phyloP scores from a whole-genome alignment of 2,329 filamentous ascomycete genomes.

The Xylariaceae sp. region DNA sequence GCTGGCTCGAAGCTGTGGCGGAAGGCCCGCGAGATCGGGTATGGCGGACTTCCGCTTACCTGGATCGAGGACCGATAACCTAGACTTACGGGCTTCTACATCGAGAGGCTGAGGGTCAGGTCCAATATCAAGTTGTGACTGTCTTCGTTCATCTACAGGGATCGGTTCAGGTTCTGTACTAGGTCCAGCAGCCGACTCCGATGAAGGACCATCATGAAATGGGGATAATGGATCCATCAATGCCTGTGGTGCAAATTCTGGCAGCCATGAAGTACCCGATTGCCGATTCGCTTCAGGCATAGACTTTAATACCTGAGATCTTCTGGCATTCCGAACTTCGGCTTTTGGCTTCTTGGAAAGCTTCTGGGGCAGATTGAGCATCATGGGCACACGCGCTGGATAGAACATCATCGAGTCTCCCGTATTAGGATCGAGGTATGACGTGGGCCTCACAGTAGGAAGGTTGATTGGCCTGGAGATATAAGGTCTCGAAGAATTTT shows the following conservation, averaged over 20 bases:
- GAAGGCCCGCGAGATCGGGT: constrained; percentile 52
- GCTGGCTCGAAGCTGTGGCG: constrained; percentile 84
- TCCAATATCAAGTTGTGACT: not conserved
- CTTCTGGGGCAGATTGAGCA: constrained; percentile 87
- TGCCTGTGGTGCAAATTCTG: constrained; percentile 22
- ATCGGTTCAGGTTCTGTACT: not conserved
- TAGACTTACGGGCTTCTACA: constrained; percentile 28
- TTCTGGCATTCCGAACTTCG: constrained; percentile 61
- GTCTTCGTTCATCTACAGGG: not conserved
- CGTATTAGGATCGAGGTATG: constrained; percentile 59
- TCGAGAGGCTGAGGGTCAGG: constrained; percentile 1
- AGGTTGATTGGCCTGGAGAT: constrained; percentile 30
- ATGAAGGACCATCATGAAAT: constrained; percentile 1
- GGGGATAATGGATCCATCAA: constrained; percentile 28
- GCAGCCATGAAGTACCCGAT: constrained; percentile 26
- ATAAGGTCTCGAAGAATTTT: constrained; percentile 15
- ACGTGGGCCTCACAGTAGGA: constrained; percentile 40
- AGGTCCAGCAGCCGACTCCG: not conserved
- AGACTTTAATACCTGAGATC: constrained; percentile 66
- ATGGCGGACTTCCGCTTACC: constrained; percentile 36
- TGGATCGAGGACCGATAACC: constrained; percentile 29
- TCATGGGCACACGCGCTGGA: constrained; percentile 86
- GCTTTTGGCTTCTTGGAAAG: constrained; percentile 70
- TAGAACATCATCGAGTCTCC: constrained; percentile 89
- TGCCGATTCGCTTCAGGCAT: constrained; percentile 45